phyloP scores from a whole-genome alignment of 495 filamentous ascomycete genomes.

The Haplographium delicatum region DNA sequence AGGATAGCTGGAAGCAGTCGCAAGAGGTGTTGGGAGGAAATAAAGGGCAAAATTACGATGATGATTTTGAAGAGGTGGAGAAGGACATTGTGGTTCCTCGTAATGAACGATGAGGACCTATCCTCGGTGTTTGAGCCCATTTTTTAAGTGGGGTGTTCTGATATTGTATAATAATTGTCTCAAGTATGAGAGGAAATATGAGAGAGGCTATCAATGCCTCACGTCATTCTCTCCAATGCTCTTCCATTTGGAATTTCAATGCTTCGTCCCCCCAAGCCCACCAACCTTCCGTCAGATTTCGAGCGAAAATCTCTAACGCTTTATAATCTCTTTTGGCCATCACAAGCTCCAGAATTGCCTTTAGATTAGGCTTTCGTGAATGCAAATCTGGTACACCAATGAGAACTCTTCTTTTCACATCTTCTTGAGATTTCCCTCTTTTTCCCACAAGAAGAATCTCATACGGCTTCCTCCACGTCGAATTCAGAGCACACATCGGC shows the following conservation, averaged over 20 bases:
- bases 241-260: constrained; percentile 67
- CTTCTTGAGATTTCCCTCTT: constrained; percentile 8
- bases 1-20: constrained; percentile 32
- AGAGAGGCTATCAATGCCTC: background rate
- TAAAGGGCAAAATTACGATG: constrained; percentile 20
- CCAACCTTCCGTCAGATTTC: constrained; percentile 83
- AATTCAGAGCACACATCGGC: constrained; percentile 62
- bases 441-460: constrained; percentile 72
- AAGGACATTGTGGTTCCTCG: constrained; percentile 17
- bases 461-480: constrained; percentile 77
- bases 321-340: constrained; percentile 45
- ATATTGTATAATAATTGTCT: no score
- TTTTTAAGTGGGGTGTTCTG: no score
- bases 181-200: background rate
- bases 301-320: constrained; percentile 82
- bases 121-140: no score
- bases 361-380: constrained; percentile 73
- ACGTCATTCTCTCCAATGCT: constrained; percentile 57
- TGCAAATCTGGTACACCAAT: constrained; percentile 84
- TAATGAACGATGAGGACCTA: background rate
- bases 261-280: constrained; percentile 86
- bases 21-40: constrained; percentile 25
- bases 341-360: constrained; percentile 38
- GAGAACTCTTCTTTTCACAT: constrained; percentile 35
- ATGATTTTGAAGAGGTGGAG: constrained; percentile 19